Percentiles rank a stretch among this genome's conserved stretches.
These are phyloP conservation scores for Zizania latifolia DNA, from an alignment of 176 grass and related monocot species.

Conservation along the genomic window DNA sequence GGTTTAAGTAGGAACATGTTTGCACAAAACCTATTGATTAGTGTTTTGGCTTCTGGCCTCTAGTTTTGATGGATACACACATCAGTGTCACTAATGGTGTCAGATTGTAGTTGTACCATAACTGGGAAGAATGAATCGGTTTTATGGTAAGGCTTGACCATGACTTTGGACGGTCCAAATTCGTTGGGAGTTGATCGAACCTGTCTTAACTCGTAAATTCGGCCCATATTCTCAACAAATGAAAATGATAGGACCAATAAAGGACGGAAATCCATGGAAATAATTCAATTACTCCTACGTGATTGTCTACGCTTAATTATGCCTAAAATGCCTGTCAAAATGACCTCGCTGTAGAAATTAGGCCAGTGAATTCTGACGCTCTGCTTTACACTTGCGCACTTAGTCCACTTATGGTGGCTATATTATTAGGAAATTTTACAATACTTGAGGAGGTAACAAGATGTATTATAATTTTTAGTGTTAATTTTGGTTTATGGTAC, in stretches of 20 bases:
- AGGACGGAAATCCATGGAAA: neutral
- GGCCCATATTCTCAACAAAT: conserved; percentile 17
- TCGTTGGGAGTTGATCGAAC: conserved; percentile 40
- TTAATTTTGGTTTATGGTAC: too few species aligned
- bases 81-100: conserved; percentile 6
- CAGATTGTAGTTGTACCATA: conserved; percentile 26
- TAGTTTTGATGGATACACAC: neutral
- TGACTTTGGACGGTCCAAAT: conserved; percentile 19
- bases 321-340: neutral
- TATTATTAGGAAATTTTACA: too few species aligned
- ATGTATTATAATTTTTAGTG: too few species aligned
- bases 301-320: neutral
- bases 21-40: neutral
- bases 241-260: neutral
- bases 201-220: conserved; percentile 2
- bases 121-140: conserved; percentile 18
- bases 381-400: neutral
- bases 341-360: neutral
- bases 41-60: neutral
- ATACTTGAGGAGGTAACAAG: too few species aligned
- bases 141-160: neutral
- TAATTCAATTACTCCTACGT: neutral
- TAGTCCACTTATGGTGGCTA: neutral
- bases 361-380: neutral
- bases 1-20: neutral